Evolutionary conservation across 345 rosid species (phyloP).

Genomic region (Populus davidiana): DNA sequence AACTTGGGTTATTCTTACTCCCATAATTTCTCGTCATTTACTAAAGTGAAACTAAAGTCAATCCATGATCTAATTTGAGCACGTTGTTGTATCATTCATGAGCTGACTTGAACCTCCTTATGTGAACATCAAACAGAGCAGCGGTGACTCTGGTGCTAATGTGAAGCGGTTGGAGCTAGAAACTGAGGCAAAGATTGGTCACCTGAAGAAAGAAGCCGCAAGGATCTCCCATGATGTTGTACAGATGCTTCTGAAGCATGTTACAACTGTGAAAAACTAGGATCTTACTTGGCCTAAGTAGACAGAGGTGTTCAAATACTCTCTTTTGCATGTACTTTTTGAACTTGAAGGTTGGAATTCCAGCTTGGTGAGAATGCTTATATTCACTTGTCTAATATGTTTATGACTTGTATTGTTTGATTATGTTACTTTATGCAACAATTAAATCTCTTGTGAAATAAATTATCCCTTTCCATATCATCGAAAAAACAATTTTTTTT

Average conservation of each 20-base stretch:
- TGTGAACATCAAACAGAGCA: conserved; percentile 44
- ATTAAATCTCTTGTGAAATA: background rate
- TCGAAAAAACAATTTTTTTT: no score
- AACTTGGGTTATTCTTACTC: background rate
- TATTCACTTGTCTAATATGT: background rate
- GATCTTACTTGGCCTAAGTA: background rate
- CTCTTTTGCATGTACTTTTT: background rate
- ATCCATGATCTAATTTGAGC: no score
- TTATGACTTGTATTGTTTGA: background rate
- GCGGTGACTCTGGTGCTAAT: conserved; percentile 86
- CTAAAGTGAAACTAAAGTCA: no score
- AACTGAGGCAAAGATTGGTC: conserved; percentile 61
- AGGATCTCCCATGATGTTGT: conserved; percentile 59
- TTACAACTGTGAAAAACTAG: conserved; percentile 76
- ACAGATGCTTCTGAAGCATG: conserved; percentile 77
- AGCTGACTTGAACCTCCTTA: conserved; percentile 7
- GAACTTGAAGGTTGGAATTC: background rate
- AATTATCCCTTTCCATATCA: background rate
- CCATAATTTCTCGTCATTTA: no score
- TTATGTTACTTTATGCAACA: background rate
- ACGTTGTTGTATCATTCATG: background rate
- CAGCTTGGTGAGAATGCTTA: background rate
- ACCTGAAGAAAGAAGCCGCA: conserved; percentile 53
- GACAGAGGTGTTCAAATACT: background rate
- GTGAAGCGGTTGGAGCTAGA: conserved; percentile 83